A percentile compares a stretch with the other conserved stretches of the same genome.
Evolutionary conservation across 305 asterid species (phyloP).

Genomic region (Stenogyne calaminthoides): DNA sequence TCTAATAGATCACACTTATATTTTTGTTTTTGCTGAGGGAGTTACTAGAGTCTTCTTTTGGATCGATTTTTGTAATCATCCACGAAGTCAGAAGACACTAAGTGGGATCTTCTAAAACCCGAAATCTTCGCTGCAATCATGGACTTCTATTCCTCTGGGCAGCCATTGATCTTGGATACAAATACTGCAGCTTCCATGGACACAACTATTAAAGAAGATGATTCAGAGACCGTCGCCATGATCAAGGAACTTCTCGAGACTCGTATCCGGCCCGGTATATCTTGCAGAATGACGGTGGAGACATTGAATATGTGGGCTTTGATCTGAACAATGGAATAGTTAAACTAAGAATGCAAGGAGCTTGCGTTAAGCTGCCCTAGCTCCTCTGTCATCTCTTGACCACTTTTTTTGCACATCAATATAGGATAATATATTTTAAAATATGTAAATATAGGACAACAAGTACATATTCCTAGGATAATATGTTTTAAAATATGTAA

Average conservation of each 20-base stretch:
- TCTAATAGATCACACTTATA: not conserved
- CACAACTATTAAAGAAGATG: conserved; percentile 77
- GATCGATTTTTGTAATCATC: conserved; percentile 75
- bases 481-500: too few relatives aligned
- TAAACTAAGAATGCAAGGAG: conserved; percentile 87
- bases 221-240: conserved; percentile 90
- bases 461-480: too few relatives aligned
- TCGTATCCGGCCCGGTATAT: conserved; percentile 82
- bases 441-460: too few relatives aligned
- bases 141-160: too few relatives aligned
- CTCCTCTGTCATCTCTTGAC: too few relatives aligned
- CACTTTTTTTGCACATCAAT: too few relatives aligned
- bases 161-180: too few relatives aligned
- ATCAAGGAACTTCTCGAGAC: conserved; percentile 89
- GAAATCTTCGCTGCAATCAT: too few relatives aligned
- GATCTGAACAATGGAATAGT: conserved; percentile 69
- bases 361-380: conserved; percentile 96
- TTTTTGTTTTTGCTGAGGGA: conserved; percentile 47
- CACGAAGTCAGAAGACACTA: conserved; percentile 73
- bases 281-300: conserved; percentile 97
- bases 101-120: too few relatives aligned
- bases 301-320: conserved; percentile 67
- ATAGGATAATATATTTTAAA: too few relatives aligned
- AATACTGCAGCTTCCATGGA: too few relatives aligned
- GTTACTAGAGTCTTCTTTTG: conserved; percentile 77